Evolutionary conservation across 306 rosid species (phyloP).

Genomic region (Acacia melanoxylon): DNA sequence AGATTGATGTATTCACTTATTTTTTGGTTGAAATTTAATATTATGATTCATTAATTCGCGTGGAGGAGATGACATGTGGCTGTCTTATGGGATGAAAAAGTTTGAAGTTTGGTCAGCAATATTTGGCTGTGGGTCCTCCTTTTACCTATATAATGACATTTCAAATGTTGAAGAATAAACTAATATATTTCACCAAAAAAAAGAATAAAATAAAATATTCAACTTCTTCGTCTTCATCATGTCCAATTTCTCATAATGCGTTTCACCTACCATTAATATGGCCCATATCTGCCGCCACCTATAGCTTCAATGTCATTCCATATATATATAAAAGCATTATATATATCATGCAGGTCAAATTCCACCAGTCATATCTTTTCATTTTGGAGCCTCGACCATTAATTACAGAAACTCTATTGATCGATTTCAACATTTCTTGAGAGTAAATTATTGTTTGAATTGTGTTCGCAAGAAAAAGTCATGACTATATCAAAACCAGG

Average conservation of each 20-base stretch:
- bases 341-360: background rate
- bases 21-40: background rate
- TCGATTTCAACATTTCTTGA: background rate
- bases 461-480: background rate
- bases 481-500: background rate
- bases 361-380: background rate
- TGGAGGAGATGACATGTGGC: background rate
- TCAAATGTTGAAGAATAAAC: conserved; percentile 15
- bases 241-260: conserved; percentile 28
- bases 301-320: conserved; percentile 12
- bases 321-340: background rate
- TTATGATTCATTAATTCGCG: background rate
- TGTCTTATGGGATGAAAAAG: conserved; percentile 24
- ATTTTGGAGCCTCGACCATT: background rate
- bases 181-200: background rate
- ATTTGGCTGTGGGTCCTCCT: conserved; percentile 21
- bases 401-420: background rate
- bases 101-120: conserved; percentile 36
- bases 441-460: background rate
- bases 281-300: background rate
- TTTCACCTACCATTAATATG: conserved; percentile 34
- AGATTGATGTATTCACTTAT: background rate
- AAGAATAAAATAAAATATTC: background rate
- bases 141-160: conserved; percentile 34
- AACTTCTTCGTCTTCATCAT: background rate